A percentile compares a stretch with the other conserved stretches of the same genome.
Evolutionary conservation across 2,329 filamentous ascomycete species (phyloP).

Genomic region (Emericellopsis atlantica): DNA sequence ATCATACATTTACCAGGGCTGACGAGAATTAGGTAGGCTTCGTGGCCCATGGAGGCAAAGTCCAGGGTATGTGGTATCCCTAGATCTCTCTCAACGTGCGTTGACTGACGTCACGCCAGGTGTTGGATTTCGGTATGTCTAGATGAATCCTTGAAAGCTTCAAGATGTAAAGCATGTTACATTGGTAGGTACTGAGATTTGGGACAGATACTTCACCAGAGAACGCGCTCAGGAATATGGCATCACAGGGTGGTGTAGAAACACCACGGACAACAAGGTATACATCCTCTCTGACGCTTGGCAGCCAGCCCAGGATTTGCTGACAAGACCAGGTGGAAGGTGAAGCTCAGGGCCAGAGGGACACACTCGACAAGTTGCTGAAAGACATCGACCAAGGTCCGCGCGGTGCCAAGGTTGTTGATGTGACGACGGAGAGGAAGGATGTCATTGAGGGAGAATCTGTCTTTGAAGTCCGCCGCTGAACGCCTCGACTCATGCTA

Average conservation of each 20-base stretch:
- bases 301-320: not conserved
- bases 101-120: conserved; percentile 25
- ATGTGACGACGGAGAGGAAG: conserved; percentile 58
- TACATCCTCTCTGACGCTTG: not conserved
- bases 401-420: conserved; percentile 56
- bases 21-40: conserved; percentile 39
- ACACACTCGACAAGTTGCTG: conserved; percentile 55
- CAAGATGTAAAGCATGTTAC: not conserved
- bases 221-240: conserved; percentile 35
- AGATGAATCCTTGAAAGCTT: not conserved
- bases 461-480: conserved; percentile 46
- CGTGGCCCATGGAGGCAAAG: conserved; percentile 47
- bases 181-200: not conserved
- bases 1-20: not conserved
- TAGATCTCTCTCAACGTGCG: not conserved
- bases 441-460: conserved; percentile 53
- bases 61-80: conserved; percentile 44
- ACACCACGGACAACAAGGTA: conserved; percentile 44
- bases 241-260: conserved; percentile 50
- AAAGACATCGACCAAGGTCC: conserved; percentile 68
- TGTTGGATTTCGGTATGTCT: conserved; percentile 38
- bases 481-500: conserved; percentile 4
- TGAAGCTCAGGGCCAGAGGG: conserved; percentile 68
- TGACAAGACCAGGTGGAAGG: conserved; percentile 58
- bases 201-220: conserved; percentile 37